phyloP scores from a whole-genome alignment of 306 rosid species.

The Datisca glomerata region DNA sequence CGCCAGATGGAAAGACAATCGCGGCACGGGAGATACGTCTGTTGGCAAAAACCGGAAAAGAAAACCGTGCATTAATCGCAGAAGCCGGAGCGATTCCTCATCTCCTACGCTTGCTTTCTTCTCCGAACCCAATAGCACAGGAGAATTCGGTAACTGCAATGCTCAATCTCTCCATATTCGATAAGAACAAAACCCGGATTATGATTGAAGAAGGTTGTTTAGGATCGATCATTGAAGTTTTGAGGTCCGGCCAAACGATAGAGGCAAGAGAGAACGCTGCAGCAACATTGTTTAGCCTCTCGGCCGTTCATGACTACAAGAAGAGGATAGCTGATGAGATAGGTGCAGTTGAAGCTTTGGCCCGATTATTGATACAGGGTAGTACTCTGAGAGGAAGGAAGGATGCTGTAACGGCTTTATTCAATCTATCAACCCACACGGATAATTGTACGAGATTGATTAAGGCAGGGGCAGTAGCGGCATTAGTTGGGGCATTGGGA shows the following conservation, averaged over 20 bases:
- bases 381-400: constrained; percentile 79
- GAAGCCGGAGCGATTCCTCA: constrained; percentile 92
- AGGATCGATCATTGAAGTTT: constrained; percentile 53
- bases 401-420: constrained; percentile 90
- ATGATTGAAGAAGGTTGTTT: constrained; percentile 78
- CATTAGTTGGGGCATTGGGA: constrained; percentile 64
- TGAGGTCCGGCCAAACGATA: constrained; percentile 72
- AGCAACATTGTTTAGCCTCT: constrained; percentile 89
- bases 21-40: constrained; percentile 90
- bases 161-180: constrained; percentile 81
- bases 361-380: constrained; percentile 62
- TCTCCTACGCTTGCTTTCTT: constrained; percentile 49
- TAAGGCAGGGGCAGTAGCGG: constrained; percentile 63
- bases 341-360: constrained; percentile 70
- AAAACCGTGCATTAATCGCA: constrained; percentile 78
- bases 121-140: constrained; percentile 64
- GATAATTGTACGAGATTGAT: constrained; percentile 69
- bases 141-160: constrained; percentile 93
- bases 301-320: constrained; percentile 82
- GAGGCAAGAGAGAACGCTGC: constrained; percentile 96
- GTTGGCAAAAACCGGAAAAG: constrained; percentile 78
- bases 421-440: constrained; percentile 74
- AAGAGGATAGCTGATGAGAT: constrained; percentile 68
- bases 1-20: constrained; percentile 42
- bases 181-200: constrained; percentile 71